Base-by-base conservation (phyloP, 78 protist genomes). In the Polysphondylium violaceum region DNA sequence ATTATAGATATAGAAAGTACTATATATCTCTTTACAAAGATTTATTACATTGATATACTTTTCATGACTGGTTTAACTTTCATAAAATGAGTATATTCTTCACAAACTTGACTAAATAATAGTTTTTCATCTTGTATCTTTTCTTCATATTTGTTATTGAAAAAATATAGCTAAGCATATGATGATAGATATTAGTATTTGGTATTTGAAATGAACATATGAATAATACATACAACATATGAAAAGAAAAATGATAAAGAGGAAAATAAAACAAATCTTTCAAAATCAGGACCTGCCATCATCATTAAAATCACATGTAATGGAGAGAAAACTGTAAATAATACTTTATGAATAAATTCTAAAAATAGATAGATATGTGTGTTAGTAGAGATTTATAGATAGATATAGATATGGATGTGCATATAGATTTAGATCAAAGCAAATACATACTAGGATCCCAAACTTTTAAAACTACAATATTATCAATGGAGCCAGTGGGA, bases 401-500 rank as follows among this genome's bases (percentile, higher is more conserved):
- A 2, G 68, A 61, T 59, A 76, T 3, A 27, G 33, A 23, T 12
- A 21, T 47, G 41, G 5, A 14, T 33, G 4, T 43, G 31, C 25
- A 60, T 23, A 60, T 2, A 60, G 31, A 27, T 14, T 23, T 17
- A 25, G 21, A 25, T n/a, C 25, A 8, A 35, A 6, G 38, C 23
- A 2, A 23, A 6, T 55, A 35, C 38, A 35, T 63, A 63, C 72
- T 64, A 55, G 90, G 90, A 2, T 81, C 71, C 90, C 90, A 81
- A 31, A 73, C 35, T 21, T 68, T 44, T 21, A 81, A 58, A 25
- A 56, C 69, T 27, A 81, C 68, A 9, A 69, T 71, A 67, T 69
- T 81, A 56, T 81, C 90, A 69, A 69, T 27, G 33, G 79, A 69
- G 55, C 90, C 90, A 29, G 64, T 33, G 51, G 90, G 90, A 14